Evolutionary conservation across 2,329 filamentous ascomycete species (phyloP).

Genomic region (Dothistroma septosporum): DNA sequence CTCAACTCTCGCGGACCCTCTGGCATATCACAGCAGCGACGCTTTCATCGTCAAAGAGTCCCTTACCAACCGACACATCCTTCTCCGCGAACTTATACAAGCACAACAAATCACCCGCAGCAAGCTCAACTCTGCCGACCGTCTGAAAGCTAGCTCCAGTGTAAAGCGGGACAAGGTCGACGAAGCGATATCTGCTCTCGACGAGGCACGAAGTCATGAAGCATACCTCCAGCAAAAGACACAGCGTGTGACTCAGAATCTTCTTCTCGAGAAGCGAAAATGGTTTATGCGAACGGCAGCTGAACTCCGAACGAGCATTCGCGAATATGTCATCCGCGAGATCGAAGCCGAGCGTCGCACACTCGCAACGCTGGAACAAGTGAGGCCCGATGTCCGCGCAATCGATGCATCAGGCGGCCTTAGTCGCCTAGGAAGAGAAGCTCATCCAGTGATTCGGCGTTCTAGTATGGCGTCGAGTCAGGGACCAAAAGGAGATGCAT

Average conservation of each 20-base stretch:
- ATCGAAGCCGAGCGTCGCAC: conserved; percentile 94
- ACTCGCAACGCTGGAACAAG: conserved; percentile 85
- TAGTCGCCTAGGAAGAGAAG: conserved; percentile 81
- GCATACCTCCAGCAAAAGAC: conserved; percentile 79
- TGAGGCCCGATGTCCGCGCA: conserved; percentile 85
- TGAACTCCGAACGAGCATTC: conserved; percentile 77
- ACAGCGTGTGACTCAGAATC: conserved; percentile 79
- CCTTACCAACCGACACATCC: conserved; percentile 92
- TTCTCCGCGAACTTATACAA: conserved; percentile 87
- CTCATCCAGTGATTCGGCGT: conserved; percentile 71
- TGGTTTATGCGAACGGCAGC: conserved; percentile 85
- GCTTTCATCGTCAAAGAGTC: conserved; percentile 98
- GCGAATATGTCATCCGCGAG: conserved; percentile 89
- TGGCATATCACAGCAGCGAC: conserved; percentile 92
- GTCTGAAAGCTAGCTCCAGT: conserved; percentile 78
- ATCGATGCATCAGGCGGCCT: conserved; percentile 90
- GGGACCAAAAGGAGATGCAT: conserved; percentile 95
- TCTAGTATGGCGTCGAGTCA: conserved; percentile 83
- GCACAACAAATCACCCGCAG: conserved; percentile 80
- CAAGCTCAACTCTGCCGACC: conserved; percentile 80
- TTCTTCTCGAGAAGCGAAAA: conserved; percentile 79
- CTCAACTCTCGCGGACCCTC: conserved; percentile 85
- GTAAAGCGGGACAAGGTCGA: conserved; percentile 95
- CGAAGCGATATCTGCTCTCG: conserved; percentile 85
- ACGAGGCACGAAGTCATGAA: conserved; percentile 81